A percentile compares a stretch with the other conserved stretches of the same genome.
Conservation (phyloP, 2,329 filamentous ascomycete genomes). For the Alternaria longipes region DNA sequence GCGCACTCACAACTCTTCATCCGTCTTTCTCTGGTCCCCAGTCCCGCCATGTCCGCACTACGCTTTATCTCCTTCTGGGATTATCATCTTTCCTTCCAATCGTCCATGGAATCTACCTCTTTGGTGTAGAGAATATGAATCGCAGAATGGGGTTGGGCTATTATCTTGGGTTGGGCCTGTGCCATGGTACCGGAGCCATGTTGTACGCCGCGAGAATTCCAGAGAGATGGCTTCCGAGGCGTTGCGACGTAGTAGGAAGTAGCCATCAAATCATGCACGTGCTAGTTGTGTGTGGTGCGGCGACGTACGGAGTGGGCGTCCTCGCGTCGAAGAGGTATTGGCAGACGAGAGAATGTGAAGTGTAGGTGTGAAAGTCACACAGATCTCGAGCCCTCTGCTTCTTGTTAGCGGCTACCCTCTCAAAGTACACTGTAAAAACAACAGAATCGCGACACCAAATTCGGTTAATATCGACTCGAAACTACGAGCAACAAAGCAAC, state of each 20-base stretch:
- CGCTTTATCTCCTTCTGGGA: conserved; percentile 55
- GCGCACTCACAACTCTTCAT: conserved; percentile 51
- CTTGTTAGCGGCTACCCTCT: background rate
- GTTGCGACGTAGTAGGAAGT: conserved; percentile 58
- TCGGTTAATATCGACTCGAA: background rate
- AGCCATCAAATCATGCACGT: conserved; percentile 63
- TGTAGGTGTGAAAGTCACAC: background rate
- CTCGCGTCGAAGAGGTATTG: conserved; percentile 49
- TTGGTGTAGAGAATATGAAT: conserved; percentile 44
- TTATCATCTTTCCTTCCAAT: conserved; percentile 55
- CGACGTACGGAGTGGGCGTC: conserved; percentile 44
- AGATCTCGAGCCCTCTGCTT: background rate
- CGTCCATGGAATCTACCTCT: conserved; percentile 47
- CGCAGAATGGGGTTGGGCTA: conserved; percentile 54
- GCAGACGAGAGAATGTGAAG: background rate
- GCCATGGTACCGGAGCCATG: conserved; percentile 44
- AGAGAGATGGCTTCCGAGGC: conserved; percentile 54
- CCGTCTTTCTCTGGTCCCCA: conserved; percentile 32
- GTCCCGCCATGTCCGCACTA: conserved; percentile 52
- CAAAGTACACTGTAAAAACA: background rate
- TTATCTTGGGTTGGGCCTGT: conserved; percentile 50
- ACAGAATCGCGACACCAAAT: background rate
- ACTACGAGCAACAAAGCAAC: background rate
- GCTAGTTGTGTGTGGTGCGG: conserved; percentile 55
- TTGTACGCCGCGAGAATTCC: conserved; percentile 53